Conservation (phyloP, 495 filamentous ascomycete genomes). For the Penicillium bovifimosum region DNA sequence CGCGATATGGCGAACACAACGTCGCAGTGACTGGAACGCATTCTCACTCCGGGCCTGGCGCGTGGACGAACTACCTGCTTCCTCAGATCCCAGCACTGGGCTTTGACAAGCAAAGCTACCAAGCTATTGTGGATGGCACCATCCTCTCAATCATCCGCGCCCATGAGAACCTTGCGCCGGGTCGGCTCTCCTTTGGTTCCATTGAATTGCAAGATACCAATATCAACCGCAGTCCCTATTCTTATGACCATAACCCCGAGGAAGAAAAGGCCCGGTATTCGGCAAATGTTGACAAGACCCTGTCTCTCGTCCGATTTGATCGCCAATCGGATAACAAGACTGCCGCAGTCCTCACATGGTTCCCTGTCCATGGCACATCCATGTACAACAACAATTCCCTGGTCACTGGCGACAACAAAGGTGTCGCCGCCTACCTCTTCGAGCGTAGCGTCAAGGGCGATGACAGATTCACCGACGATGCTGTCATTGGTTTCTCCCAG, state of each 20-base stretch:
- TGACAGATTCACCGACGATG: conserved; percentile 54
- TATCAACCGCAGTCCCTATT: conserved; percentile 83
- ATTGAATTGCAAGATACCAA: conserved; percentile 78
- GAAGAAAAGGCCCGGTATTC: conserved; percentile 71
- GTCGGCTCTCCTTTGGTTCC: conserved; percentile 65
- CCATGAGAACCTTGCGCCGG: conserved; percentile 67
- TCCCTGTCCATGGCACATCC: conserved; percentile 89
- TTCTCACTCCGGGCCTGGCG: conserved; percentile 86
- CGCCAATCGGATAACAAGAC: conserved; percentile 65
- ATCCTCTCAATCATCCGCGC: conserved; percentile 75
- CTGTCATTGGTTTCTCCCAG: conserved; percentile 92
- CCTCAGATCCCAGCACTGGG: conserved; percentile 90
- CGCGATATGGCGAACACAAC: conserved; percentile 74
- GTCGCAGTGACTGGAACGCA: conserved; percentile 90
- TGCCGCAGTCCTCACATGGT: conserved; percentile 82
- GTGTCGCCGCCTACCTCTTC: conserved; percentile 81
- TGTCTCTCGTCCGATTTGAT: conserved; percentile 80
- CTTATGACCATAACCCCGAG: conserved; percentile 85
- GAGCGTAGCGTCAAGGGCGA: conserved; percentile 62
- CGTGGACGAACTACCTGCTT: conserved; percentile 93
- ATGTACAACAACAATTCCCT: conserved; percentile 91
- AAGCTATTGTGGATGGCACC: conserved; percentile 84
- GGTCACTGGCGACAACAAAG: conserved; percentile 92
- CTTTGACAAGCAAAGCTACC: conserved; percentile 84
- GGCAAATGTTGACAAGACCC: conserved; percentile 74